Conservation (phyloP, 306 rosid species). For the Vigna reflexopilosa region DNA sequence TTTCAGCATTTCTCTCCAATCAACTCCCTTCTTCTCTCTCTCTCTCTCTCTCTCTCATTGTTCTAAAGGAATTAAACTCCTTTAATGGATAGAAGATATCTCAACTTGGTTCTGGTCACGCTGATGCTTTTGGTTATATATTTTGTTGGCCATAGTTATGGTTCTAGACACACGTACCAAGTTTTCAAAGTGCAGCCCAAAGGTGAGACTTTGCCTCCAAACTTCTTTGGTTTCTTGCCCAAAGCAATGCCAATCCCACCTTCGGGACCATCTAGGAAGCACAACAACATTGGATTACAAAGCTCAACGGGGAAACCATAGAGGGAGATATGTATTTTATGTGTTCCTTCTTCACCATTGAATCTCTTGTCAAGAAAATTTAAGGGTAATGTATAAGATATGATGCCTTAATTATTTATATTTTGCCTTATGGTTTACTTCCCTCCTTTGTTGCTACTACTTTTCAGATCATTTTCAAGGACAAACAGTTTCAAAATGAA, state of each 20-base stretch:
- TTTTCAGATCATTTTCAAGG: conserved; percentile 39
- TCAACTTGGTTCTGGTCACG: conserved; percentile 38
- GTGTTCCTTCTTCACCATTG: not conserved
- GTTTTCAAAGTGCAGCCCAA: conserved; percentile 60
- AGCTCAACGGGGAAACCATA: conserved; percentile 62
- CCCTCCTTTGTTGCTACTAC: not conserved
- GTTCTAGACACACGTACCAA: conserved; percentile 53
- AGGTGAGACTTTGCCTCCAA: conserved; percentile 36
- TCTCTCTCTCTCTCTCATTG: not conserved
- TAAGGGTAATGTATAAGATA: conserved; percentile 44
- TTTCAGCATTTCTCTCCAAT: not conserved
- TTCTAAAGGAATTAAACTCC: not conserved
- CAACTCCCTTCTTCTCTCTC: not conserved
- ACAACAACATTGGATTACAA: conserved; percentile 67
- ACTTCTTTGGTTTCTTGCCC: conserved; percentile 63
- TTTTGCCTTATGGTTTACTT: not conserved
- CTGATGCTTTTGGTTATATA: conserved; percentile 49
- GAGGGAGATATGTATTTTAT: conserved; percentile 10
- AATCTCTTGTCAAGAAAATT: not conserved
- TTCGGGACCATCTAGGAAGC: conserved; percentile 86
- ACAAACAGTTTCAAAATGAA: conserved; percentile 24
- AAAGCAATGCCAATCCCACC: conserved; percentile 77
- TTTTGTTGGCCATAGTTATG: conserved; percentile 47
- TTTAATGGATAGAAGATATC: conserved; percentile 53
- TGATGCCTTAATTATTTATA: conserved; percentile 16